Evolutionary conservation across 768 basidiomycete species (phyloP).

Genomic region (Suillus clintonianus): DNA sequence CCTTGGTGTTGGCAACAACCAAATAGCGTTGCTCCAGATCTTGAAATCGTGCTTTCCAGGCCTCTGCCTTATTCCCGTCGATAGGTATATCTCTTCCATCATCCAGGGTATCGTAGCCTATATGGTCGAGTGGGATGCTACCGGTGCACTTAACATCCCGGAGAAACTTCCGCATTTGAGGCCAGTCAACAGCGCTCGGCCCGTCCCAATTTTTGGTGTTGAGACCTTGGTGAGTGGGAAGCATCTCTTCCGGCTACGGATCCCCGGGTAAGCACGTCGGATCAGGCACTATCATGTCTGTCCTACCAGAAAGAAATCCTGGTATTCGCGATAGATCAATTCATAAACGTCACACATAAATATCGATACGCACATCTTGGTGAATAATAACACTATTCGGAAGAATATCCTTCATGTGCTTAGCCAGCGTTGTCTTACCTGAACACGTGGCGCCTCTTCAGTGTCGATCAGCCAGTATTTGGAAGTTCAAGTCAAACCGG

Average conservation of each 20-base stretch:
- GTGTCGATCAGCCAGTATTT: not conserved
- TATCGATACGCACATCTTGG: slow-evolving; percentile 71
- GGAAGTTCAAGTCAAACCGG: not conserved
- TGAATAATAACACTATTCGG: slow-evolving; percentile 85
- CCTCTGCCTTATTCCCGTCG: slow-evolving; percentile 40
- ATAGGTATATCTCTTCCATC: slow-evolving; percentile 75
- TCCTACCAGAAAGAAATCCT: slow-evolving; percentile 90
- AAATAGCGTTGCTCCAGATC: slow-evolving; percentile 44
- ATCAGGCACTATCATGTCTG: slow-evolving; percentile 11
- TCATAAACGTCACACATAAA: not conserved
- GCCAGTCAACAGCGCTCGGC: slow-evolving; percentile 91
- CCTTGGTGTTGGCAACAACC: slow-evolving; percentile 42
- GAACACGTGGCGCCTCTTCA: slow-evolving; percentile 87
- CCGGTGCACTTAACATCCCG: slow-evolving; percentile 65
- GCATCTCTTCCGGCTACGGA: slow-evolving; percentile 25
- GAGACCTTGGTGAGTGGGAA: slow-evolving; percentile 60
- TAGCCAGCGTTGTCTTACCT: slow-evolving; percentile 96
- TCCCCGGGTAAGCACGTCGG: not conserved
- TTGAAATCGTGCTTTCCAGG: slow-evolving; percentile 57
- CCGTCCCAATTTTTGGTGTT: slow-evolving; percentile 88
- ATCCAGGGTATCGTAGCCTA: slow-evolving; percentile 88
- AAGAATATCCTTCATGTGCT: slow-evolving; percentile 73
- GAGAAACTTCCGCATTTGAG: slow-evolving; percentile 66
- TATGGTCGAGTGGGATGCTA: slow-evolving; percentile 68
- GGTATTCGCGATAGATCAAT: slow-evolving; percentile 10